These are phyloP conservation scores for Plasmodium yoelii DNA, from an alignment of 169 alveolate genomes.

Conservation along the genomic window DNA sequence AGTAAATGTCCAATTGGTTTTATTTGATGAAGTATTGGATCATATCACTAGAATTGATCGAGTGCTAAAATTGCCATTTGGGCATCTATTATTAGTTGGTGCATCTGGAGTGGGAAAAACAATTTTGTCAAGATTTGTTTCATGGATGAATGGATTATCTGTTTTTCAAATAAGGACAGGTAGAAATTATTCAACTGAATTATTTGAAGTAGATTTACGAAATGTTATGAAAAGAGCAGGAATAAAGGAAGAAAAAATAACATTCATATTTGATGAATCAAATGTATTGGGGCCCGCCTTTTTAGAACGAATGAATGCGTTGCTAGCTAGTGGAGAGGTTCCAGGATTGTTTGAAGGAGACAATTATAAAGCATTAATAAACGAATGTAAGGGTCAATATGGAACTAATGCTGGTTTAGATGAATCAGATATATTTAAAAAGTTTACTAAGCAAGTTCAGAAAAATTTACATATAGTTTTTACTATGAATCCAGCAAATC, in stretches of 20 bases:
- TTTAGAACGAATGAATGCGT: constrained; percentile 99
- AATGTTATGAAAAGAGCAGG: constrained; percentile 98
- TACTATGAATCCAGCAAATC: constrained; percentile 99
- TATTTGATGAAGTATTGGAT: constrained; percentile 96
- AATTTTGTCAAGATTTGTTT: constrained; percentile 95
- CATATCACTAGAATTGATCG: constrained; percentile 97
- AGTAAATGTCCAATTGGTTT: constrained; percentile 94
- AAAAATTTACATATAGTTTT: constrained; percentile 97
- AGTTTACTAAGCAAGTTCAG: constrained; percentile 95
- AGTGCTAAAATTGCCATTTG: constrained; percentile 97
- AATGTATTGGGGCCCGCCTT: constrained; percentile 98
- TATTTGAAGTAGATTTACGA: constrained; percentile 97
- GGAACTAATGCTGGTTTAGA: constrained; percentile 90
- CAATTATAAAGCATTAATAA: constrained; percentile 94
- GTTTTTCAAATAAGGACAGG: constrained; percentile 98
- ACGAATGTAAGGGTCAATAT: constrained; percentile 92
- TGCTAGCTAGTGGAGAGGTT: constrained; percentile 98
- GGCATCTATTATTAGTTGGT: constrained; percentile 96
- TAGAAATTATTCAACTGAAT: constrained; percentile 93
- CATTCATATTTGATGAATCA: constrained; percentile 98
- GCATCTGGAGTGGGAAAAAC: constrained; percentile 98
- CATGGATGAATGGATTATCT: constrained; percentile 96
- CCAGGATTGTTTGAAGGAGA: constrained; percentile 99
- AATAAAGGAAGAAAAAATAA: constrained; percentile 96
- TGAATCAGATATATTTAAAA: constrained; percentile 95